phyloP scores from a whole-genome alignment of 345 rosid genomes.

The Eucalyptus globulus region DNA sequence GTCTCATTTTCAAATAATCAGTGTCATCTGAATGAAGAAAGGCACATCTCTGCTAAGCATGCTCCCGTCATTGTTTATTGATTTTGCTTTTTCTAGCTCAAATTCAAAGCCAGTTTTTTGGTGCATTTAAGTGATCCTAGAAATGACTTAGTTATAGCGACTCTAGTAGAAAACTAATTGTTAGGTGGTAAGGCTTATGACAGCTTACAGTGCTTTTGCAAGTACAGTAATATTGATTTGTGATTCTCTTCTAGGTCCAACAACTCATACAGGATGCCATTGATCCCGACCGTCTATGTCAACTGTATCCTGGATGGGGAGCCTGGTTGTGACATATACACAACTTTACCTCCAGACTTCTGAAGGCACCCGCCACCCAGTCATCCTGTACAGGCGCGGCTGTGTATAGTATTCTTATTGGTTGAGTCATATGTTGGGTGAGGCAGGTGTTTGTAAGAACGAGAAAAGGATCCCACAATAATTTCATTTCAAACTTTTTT shows the following conservation, averaged over 20 bases:
- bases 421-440: neutral
- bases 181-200: neutral
- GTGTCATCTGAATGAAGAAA: neutral
- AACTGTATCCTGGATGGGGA: slow-evolving; percentile 96
- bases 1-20: neutral
- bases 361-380: neutral
- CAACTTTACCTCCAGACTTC: neutral
- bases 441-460: neutral
- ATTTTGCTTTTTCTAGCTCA: neutral
- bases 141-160: neutral
- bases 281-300: slow-evolving; percentile 75
- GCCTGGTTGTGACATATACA: slow-evolving; percentile 54
- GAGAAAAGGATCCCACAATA: neutral
- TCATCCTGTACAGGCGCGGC: neutral
- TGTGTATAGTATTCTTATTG: neutral
- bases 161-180: neutral
- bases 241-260: slow-evolving; percentile 39
- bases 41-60: neutral
- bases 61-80: neutral
- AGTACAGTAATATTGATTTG: neutral
- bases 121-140: neutral
- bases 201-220: neutral
- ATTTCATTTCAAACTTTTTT: neutral
- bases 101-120: neutral
- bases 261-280: slow-evolving; percentile 95